Percentiles rank a stretch among this genome's conserved stretches.
phyloP scores from a whole-genome alignment of 345 rosid species.

The Arabis hirsuta region DNA sequence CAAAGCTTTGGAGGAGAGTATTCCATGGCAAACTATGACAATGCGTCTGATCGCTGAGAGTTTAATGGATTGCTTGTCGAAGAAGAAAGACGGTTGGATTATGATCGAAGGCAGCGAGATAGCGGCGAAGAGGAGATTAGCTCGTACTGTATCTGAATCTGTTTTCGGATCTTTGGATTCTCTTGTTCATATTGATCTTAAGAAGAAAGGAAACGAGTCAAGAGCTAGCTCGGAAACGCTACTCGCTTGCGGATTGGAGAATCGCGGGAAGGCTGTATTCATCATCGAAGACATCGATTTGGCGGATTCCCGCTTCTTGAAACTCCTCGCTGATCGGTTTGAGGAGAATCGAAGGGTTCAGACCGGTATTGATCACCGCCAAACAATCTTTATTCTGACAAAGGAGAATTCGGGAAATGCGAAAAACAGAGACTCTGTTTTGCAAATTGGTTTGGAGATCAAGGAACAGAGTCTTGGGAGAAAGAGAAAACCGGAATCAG shows the following conservation, averaged over 20 bases:
- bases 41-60: constrained; percentile 59
- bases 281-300: constrained; percentile 71
- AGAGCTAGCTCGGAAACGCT: constrained; percentile 39
- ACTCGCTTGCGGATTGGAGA: constrained; percentile 43
- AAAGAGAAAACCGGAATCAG: constrained; percentile 66
- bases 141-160: constrained; percentile 61
- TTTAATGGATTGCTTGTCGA: constrained; percentile 46
- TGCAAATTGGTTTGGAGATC: constrained; percentile 60
- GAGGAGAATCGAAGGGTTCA: constrained; percentile 31
- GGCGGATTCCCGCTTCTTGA: constrained; percentile 57
- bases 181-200: constrained; percentile 55
- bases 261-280: constrained; percentile 55
- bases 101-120: constrained; percentile 71
- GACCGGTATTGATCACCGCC: constrained; percentile 25
- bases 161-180: constrained; percentile 62
- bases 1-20: constrained; percentile 61
- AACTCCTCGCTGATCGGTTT: constrained; percentile 59
- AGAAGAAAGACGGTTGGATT: constrained; percentile 58
- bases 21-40: constrained; percentile 67
- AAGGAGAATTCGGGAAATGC: constrained; percentile 44
- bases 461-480: constrained; percentile 39
- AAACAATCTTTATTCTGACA: constrained; percentile 62
- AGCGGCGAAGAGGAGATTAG: constrained; percentile 69
- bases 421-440: constrained; percentile 49
- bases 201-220: constrained; percentile 41